Base-by-base conservation (phyloP, 1,139 yeast species). In the Suhomyces ambrosiae region DNA sequence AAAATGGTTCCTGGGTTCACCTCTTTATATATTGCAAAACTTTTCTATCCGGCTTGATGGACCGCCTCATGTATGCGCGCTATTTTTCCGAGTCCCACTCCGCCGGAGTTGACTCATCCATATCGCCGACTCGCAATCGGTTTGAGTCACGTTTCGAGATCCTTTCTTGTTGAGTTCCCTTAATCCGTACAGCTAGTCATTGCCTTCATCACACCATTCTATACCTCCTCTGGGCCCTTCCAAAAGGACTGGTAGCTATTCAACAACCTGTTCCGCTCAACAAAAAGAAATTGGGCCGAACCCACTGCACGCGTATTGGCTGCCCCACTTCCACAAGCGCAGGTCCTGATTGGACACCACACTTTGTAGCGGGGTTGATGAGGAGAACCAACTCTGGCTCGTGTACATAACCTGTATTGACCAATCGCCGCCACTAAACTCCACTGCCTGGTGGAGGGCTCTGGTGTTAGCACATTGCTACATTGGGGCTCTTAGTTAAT, bases 21-120 rank as follows among this genome's bases (percentile, higher is more conserved):
- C 28, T n/a, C 10, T 30, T 40, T 40, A 37, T 40, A 37, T 37
- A 40, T 34, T 29, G 22, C 35, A 30, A 30, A 35, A 18, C 23
- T 30, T 33, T 31, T 34, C 24, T 23, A n/a, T 19, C 18, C 37
- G 37, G 37, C 12, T 24, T 21, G 27, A 23, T 18, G 33, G 34
- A 24, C 31, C 38, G 38, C 38, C 41, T 34, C 16, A 24, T 24
- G 14, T 15, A 9, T 9, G 25, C 30, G 33, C 30, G 32, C 14
- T 24, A 27, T 34, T 34, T 29, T 30, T 34, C 38, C 38, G 38
- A 34, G 19, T 30, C 38, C 35, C 33, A 22, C 24, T 27, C 30
- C 23, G 23, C 27, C 24, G 32, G 21, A 21, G 28, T 15, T 23
- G 28, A n/a, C 22, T 19, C 32, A 27, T 33, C 36, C 36, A 12